These are phyloP conservation scores for Saccharomyces jurei DNA, from an alignment of 805 yeast species.

Conservation along the genomic window DNA sequence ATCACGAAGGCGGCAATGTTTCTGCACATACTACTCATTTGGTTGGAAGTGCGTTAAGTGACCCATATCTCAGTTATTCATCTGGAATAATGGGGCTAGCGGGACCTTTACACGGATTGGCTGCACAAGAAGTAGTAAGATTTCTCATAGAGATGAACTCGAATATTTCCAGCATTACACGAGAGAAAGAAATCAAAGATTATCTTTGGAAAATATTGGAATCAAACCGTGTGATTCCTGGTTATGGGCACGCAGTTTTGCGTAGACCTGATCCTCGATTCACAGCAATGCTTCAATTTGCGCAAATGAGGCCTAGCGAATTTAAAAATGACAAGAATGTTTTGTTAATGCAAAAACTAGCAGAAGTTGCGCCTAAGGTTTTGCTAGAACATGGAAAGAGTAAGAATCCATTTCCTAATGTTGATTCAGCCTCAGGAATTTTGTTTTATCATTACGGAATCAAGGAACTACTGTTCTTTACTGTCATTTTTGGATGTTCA, in stretches of 20 bases:
- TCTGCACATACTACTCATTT: constrained; percentile 76
- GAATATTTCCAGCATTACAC: constrained; percentile 31
- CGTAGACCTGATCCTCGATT: constrained; percentile 79
- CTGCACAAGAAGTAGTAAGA: constrained; percentile 77
- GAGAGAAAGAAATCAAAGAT: constrained; percentile 44
- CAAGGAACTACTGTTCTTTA: constrained; percentile 64
- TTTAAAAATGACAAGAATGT: constrained; percentile 58
- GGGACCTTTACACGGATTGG: constrained; percentile 80
- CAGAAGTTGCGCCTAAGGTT: constrained; percentile 67
- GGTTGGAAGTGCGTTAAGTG: constrained; percentile 74
- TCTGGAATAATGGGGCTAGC: constrained; percentile 81
- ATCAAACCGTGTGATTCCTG: constrained; percentile 75
- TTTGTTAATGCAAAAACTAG: constrained; percentile 56
- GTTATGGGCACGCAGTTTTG: constrained; percentile 83
- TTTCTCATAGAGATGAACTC: constrained; percentile 58
- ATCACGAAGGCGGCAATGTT: constrained; percentile 81
- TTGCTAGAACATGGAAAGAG: constrained; percentile 74
- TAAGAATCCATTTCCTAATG: constrained; percentile 80
- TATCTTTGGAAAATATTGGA: constrained; percentile 66
- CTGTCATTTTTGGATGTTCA: constrained; percentile 76
- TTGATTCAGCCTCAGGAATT: constrained; percentile 73
- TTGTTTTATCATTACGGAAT: constrained; percentile 74
- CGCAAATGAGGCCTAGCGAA: constrained; percentile 41
- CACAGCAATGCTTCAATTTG: constrained; percentile 66
- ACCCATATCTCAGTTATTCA: constrained; percentile 66